A percentile compares a stretch with the other conserved stretches of the same genome.
Evolutionary conservation across 1,284 basidiomycete species (phyloP).

Genomic region (Microbotryum silenes-acaulis): DNA sequence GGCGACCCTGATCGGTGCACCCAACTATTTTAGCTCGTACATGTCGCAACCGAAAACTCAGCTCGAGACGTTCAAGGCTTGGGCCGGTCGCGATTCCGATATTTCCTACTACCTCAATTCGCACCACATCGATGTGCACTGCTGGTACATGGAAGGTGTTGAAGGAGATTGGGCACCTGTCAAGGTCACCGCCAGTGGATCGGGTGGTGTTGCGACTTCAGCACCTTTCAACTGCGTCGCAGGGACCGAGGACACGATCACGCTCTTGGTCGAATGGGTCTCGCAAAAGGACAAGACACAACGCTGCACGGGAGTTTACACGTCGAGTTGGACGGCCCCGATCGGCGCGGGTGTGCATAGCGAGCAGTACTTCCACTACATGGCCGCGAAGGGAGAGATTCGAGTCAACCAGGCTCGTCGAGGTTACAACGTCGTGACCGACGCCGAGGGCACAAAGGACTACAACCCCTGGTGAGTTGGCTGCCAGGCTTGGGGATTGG

Average conservation of each 20-base stretch:
- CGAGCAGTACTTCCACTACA: constrained; percentile 88
- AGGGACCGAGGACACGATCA: constrained; percentile 88
- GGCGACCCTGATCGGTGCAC: constrained; percentile 70
- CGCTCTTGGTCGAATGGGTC: constrained; percentile 85
- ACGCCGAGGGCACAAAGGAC: constrained; percentile 52
- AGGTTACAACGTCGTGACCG: constrained; percentile 69
- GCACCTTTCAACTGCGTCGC: constrained; percentile 75
- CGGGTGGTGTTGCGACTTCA: constrained; percentile 77
- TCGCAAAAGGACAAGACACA: constrained; percentile 53
- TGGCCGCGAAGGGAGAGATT: constrained; percentile 86
- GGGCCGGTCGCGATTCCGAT: constrained; percentile 88
- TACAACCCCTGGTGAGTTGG: constrained; percentile 1
- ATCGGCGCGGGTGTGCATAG: constrained; percentile 56
- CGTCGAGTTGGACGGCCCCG: constrained; percentile 53
- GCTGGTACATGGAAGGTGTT: constrained; percentile 75
- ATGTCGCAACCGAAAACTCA: constrained; percentile 95
- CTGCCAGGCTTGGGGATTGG: background rate
- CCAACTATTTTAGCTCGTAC: constrained; percentile 62
- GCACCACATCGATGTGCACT: constrained; percentile 71
- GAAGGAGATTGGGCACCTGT: constrained; percentile 58
- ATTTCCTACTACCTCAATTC: constrained; percentile 81
- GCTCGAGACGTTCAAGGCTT: constrained; percentile 84
- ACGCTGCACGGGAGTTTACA: constrained; percentile 73
- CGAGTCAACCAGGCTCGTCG: constrained; percentile 85
- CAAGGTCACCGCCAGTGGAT: constrained; percentile 77